Conservation (phyloP, 169 alveolate species). For the Ichthyophthirius multifiliis region DNA sequence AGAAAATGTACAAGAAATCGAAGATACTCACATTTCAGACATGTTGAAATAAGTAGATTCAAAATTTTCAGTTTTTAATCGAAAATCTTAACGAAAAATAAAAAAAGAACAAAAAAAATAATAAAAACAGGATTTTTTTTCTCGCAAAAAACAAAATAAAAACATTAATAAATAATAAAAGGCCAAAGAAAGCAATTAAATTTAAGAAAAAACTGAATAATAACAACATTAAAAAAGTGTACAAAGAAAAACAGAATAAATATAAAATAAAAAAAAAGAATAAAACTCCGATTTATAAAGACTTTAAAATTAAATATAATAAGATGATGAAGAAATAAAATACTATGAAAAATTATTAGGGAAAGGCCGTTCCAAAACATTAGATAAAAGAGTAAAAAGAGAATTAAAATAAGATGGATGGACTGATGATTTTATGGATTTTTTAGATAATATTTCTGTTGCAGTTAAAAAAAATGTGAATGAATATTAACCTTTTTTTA, state of each 20-base stretch:
- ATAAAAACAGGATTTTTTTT: not conserved
- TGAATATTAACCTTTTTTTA: not conserved
- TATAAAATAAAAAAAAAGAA: not conserved
- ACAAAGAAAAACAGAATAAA: not conserved
- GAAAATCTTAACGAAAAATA: not conserved
- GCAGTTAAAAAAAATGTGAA: not conserved
- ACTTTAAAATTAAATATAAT: not conserved
- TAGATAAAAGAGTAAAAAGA: not conserved
- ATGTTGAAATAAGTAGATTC: not conserved
- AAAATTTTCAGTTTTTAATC: not conserved
- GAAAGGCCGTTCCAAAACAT: not conserved
- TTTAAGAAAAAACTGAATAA: not conserved
- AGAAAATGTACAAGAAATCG: too few species aligned
- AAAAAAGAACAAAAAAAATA: not conserved
- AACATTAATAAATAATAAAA: not conserved
- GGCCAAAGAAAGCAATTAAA: not conserved
- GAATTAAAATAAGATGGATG: not conserved
- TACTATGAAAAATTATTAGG: not conserved
- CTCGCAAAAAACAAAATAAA: not conserved
- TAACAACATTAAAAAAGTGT: not conserved
- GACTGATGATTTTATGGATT: not conserved
- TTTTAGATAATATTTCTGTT: not conserved
- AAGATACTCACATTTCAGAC: constrained; percentile 1
- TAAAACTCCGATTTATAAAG: not conserved
- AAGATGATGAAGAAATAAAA: not conserved